Conservation (phyloP, 495 filamentous ascomycete species). For the Echria macrotheca region DNA sequence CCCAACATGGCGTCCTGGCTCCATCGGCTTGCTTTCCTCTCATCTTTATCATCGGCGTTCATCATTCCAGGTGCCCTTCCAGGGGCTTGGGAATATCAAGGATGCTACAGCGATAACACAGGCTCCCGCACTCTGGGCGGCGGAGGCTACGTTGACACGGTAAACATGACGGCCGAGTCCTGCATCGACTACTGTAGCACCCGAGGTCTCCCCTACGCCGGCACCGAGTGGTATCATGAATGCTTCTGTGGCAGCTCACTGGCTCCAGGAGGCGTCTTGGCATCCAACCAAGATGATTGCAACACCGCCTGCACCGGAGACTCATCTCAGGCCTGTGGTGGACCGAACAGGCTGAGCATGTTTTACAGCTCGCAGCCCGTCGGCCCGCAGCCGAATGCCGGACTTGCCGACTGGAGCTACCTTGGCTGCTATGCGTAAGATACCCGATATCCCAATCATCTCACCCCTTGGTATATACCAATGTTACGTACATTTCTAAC, state of each 20-base stretch:
- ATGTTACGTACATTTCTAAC: no score
- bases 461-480: no score
- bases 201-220: slow-evolving; percentile 47
- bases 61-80: slow-evolving; percentile 22
- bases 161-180: slow-evolving; percentile 49
- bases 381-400: slow-evolving; percentile 31
- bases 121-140: slow-evolving; percentile 33
- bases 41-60: no score
- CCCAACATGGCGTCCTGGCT: no score
- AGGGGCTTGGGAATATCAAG: slow-evolving; percentile 25
- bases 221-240: slow-evolving; percentile 59
- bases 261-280: slow-evolving; percentile 16
- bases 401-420: slow-evolving; percentile 29
- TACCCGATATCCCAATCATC: no score
- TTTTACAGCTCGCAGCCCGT: slow-evolving; percentile 28
- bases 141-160: slow-evolving; percentile 37
- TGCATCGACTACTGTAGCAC: slow-evolving; percentile 51
- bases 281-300: slow-evolving; percentile 29
- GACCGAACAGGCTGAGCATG: slow-evolving; percentile 27
- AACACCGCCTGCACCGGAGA: slow-evolving; percentile 37
- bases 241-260: slow-evolving; percentile 44
- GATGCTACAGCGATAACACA: slow-evolving; percentile 28
- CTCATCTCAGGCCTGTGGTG: slow-evolving; percentile 34
- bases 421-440: slow-evolving; percentile 38
- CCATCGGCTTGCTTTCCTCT: no score